Conservation (phyloP, 805 yeast species). For the Pichia deserticola region DNA sequence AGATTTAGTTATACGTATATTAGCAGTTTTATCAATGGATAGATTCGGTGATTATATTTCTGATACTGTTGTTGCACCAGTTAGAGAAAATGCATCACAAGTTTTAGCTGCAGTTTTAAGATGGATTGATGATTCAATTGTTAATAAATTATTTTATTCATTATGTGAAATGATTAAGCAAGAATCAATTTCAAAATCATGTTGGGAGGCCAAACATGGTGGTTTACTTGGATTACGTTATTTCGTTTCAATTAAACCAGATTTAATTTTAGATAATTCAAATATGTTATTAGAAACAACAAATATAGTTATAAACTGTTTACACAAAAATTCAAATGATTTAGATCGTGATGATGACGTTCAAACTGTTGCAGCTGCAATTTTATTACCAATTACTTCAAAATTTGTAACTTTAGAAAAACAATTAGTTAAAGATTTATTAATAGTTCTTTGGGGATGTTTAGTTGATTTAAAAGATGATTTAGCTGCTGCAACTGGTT, state of each 20-base stretch:
- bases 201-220: constrained; percentile 99
- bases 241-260: constrained; percentile 83
- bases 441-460: constrained; percentile 84
- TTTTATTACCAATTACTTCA: constrained; percentile 82
- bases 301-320: constrained; percentile 79
- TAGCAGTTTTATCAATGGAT: constrained; percentile 85
- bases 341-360: constrained; percentile 98
- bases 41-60: constrained; percentile 95
- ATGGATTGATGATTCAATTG: constrained; percentile 57
- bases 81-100: constrained; percentile 94
- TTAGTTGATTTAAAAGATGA: constrained; percentile 83
- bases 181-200: constrained; percentile 35
- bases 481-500: constrained; percentile 88
- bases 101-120: constrained; percentile 80
- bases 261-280: constrained; percentile 54
- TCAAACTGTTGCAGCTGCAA: constrained; percentile 93
- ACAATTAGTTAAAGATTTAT: constrained; percentile 39
- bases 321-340: constrained; percentile 49
- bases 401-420: constrained; percentile 67
- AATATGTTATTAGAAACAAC: constrained; percentile 64
- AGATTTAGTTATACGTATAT: constrained; percentile 77
- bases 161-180: constrained; percentile 69
- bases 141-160: constrained; percentile 55
- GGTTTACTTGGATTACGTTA: constrained; percentile 92
- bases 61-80: constrained; percentile 98